phyloP scores from a whole-genome alignment of 2,329 filamentous ascomycete genomes.

The Penicillium sp. region DNA sequence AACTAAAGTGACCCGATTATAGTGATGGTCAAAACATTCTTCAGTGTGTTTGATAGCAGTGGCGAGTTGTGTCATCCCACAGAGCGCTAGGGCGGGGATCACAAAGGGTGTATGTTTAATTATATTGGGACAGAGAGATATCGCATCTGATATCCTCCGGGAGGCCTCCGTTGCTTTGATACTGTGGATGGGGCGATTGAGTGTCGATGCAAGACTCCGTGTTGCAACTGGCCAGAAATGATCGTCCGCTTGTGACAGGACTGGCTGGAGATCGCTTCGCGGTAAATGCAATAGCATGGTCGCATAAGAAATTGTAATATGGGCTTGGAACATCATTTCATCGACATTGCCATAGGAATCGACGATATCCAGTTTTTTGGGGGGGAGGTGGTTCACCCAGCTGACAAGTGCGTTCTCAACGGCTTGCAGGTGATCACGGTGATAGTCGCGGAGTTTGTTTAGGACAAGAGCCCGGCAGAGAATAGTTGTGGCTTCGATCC shows the following conservation, averaged over 20 bases:
- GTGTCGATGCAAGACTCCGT: slow-evolving; percentile 34
- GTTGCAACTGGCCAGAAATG: slow-evolving; percentile 32
- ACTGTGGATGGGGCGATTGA: slow-evolving; percentile 38
- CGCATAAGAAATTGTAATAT: slow-evolving; percentile 46
- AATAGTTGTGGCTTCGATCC: slow-evolving; percentile 77
- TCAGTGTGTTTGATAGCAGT: slow-evolving; percentile 37
- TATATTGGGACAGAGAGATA: slow-evolving; percentile 38
- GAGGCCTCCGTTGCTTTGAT: slow-evolving; percentile 43
- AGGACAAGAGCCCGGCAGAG: slow-evolving; percentile 70
- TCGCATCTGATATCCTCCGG: slow-evolving; percentile 35
- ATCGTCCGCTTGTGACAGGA: slow-evolving; percentile 29
- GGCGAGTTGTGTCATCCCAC: slow-evolving; percentile 41
- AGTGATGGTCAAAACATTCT: slow-evolving; percentile 45
- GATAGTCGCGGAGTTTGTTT: slow-evolving; percentile 42
- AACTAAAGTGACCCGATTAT: slow-evolving; percentile 41
- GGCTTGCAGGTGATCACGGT: slow-evolving; percentile 61
- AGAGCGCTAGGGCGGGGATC: slow-evolving; percentile 34
- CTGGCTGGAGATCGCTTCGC: slow-evolving; percentile 65
- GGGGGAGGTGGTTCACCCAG: slow-evolving; percentile 78
- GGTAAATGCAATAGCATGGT: slow-evolving; percentile 77
- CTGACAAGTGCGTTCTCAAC: slow-evolving; percentile 63
- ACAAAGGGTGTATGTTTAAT: slow-evolving; percentile 38
- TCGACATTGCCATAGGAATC: slow-evolving; percentile 73
- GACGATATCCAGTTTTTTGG: slow-evolving; percentile 69
- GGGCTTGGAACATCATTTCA: slow-evolving; percentile 56